Evolutionary conservation across 495 filamentous ascomycete genomes (phyloP).

Genomic region (Halenospora varia): DNA sequence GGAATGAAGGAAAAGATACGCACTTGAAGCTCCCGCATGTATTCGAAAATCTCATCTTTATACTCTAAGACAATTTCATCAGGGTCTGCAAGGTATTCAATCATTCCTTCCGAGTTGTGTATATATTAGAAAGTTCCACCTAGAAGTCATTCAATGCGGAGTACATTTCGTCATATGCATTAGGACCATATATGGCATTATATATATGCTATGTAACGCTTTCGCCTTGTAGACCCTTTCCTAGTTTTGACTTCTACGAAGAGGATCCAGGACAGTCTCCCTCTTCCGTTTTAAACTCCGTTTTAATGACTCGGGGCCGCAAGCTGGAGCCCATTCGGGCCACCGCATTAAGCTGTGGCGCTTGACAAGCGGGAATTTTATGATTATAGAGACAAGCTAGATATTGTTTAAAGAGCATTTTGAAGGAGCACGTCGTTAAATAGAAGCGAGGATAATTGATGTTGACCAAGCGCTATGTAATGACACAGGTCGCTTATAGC

Average conservation of each 20-base stretch:
- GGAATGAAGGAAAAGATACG: neutral
- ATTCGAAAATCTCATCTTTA: neutral
- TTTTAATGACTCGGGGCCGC: neutral
- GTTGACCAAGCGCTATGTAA: neutral
- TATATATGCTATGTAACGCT: neutral
- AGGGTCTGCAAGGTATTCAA: neutral
- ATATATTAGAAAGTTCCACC: neutral
- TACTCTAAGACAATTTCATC: neutral
- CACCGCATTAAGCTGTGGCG: neutral
- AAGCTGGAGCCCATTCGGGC: neutral
- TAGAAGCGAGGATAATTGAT: neutral
- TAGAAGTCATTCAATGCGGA: neutral
- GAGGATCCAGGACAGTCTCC: neutral
- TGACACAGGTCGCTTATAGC: neutral
- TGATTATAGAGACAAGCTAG: neutral
- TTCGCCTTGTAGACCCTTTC: neutral
- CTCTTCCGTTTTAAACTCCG: neutral
- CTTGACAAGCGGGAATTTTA: neutral
- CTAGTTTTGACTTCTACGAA: neutral
- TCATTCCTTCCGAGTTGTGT: neutral
- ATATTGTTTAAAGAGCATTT: neutral
- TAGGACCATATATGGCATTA: neutral
- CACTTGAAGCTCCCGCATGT: neutral
- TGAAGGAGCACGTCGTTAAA: neutral
- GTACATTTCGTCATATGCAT: neutral